A percentile compares a stretch with the other conserved stretches of the same genome.
Conservation (phyloP, 2,329 filamentous ascomycete genomes). For the Cryphonectria naterciae region DNA sequence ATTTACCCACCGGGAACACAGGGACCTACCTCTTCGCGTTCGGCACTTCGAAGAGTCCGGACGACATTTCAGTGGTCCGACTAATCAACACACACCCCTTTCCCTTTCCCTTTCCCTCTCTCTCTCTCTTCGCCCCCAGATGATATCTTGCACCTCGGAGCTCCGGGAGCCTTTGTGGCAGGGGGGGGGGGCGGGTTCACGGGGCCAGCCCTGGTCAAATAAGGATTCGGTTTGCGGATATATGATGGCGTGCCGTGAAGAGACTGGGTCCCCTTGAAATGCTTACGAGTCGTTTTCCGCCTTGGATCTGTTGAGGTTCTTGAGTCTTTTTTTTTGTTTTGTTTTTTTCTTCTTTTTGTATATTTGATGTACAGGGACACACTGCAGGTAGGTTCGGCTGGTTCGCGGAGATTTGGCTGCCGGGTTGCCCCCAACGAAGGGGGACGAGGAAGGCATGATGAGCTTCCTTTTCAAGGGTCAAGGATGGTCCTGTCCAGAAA, state of each 20-base stretch:
- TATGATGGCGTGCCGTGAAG: neutral
- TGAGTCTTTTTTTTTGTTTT: no score
- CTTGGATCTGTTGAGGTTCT: no score
- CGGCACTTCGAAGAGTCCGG: slow-evolving; percentile 55
- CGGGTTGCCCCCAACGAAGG: neutral
- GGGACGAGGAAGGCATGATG: no score
- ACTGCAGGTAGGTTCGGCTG: slow-evolving; percentile 11
- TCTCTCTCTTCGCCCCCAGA: neutral
- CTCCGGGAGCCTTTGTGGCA: neutral
- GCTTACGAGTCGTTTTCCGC: neutral
- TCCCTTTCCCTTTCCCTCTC: neutral
- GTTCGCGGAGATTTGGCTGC: slow-evolving; percentile 7
- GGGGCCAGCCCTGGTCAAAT: neutral
- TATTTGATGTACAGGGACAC: slow-evolving; percentile 1
- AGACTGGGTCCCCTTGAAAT: neutral
- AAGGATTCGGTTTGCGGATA: neutral
- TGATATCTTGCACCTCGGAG: neutral
- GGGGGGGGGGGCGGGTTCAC: neutral
- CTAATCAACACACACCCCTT: neutral
- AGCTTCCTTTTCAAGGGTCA: neutral
- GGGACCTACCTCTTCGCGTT: slow-evolving; percentile 53
- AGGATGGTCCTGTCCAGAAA: neutral
- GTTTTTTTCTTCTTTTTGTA: neutral
- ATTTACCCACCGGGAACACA: neutral
- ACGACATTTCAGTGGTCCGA: slow-evolving; percentile 13